phyloP scores from a whole-genome alignment of 805 yeast genomes.

The Wickerhamiella kurtzmanii region DNA sequence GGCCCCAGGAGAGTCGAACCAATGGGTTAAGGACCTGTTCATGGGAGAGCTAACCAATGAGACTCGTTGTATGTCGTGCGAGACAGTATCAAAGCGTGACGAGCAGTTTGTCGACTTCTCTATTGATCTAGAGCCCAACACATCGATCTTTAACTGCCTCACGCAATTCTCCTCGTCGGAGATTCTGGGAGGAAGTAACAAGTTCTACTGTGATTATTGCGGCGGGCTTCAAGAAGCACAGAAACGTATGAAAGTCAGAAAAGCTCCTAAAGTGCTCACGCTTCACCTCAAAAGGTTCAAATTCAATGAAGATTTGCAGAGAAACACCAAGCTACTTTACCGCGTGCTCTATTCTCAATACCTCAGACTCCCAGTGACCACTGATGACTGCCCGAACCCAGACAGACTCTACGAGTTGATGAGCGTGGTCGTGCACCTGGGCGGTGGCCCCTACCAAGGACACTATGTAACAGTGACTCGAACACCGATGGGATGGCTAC shows the following conservation, averaged over 20 bases:
- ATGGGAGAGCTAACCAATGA: constrained; percentile 79
- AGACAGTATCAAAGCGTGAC: constrained; percentile 62
- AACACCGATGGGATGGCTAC: constrained; percentile 71
- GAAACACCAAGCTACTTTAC: constrained; percentile 76
- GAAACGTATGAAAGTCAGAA: constrained; percentile 67
- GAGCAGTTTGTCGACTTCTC: constrained; percentile 81
- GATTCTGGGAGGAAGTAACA: constrained; percentile 71
- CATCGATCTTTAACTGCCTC: constrained; percentile 63
- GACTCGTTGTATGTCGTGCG: constrained; percentile 83
- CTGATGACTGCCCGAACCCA: constrained; percentile 38
- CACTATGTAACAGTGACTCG: constrained; percentile 84
- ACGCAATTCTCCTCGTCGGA: constrained; percentile 77
- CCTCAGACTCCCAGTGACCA: constrained; percentile 51
- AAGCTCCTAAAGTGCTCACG: constrained; percentile 64
- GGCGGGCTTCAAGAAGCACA: constrained; percentile 88
- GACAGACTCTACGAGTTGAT: constrained; percentile 64
- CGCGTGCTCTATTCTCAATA: constrained; percentile 67
- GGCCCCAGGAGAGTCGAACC: constrained; percentile 1
- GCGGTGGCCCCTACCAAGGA: constrained; percentile 97
- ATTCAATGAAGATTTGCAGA: constrained; percentile 68
- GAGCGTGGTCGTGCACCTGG: constrained; percentile 84
- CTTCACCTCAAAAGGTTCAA: constrained; percentile 86
- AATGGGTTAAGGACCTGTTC: constrained; percentile 49
- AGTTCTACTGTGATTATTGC: constrained; percentile 86
- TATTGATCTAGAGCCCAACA: constrained; percentile 64